Evolutionary conservation across 129 eudicot genomes (phyloP), one percentile per base, ranked within the genome.

Genomic region (Arctium lappa): DNA sequence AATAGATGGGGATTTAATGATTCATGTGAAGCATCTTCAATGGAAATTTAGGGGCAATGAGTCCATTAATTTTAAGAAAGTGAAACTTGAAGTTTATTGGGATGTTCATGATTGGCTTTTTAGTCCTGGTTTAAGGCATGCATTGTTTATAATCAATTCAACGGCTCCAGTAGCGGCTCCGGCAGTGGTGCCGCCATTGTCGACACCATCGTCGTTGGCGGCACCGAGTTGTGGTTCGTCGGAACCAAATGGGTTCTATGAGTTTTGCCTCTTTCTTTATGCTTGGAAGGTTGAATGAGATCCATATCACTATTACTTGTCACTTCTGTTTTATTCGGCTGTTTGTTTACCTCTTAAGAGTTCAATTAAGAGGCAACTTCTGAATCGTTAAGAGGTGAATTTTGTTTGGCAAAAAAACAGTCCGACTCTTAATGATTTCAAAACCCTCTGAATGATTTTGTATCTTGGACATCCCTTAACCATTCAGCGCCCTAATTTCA

Each of bases 81-180:
- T 86, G 42, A 88, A 91, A 39, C 77, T 95, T 29, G 98, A 95
- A 80, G 97, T 92, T 34, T 95, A 80, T 79, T 95, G 97, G 97
- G 97, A 95, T 88, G 97, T 95, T 36, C 97, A 95, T 87, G 97
- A 95, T 56, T 95, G 98, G 98, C 86, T 95, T 6, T 95, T 95
- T 69, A 89, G 87, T 78, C 90, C 94, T 77, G 97, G 98, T 76
- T 79, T 95, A 80, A 76, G 97, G 81, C 91, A 89, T 86, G 98
- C 97, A 5, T 60, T 92, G 85, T 95, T 95, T 69, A 92, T 95
- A 37, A 87, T 95, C 46, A 92, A 92, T 74, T 92, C 93, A 31
- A 86, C 79, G 31, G 56, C 89, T 50, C 83, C 85, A 33, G 56
- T 91, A 31, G 85, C 79, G 31, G 44, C 89, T 50, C 83, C 85